Evolutionary conservation across 768 basidiomycete species (phyloP), one percentile per base, ranked within the genome.

Genomic region (Tricholoma saponaceum): DNA sequence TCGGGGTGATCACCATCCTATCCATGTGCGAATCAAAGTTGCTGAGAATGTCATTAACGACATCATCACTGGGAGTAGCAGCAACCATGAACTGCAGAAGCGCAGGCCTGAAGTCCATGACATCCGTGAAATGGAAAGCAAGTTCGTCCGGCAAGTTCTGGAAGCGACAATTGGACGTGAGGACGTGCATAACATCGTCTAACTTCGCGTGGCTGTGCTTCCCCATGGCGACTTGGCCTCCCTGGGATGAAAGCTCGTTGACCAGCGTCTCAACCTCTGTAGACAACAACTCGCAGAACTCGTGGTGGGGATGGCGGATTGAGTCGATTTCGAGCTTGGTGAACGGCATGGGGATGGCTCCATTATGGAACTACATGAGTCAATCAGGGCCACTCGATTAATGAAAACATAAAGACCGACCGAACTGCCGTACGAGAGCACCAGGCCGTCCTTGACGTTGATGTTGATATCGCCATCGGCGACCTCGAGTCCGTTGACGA

Each of bases 391-490:
- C 28, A 30, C 9, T 10, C 22, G n/a, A 25, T 7, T 23, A 5
- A 16, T 8, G n/a, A 14, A 41, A 20, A 20, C 14, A 37, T 16
- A 23, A 6, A 2, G 26, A 62, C 87, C 59, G 64, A 92, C 91
- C 61, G 92, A 95, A 68, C 88, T 89, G 46, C 95, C 95, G 64
- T 87, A 92, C 0, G 92, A 95, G 49, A 98, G 67, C 18, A 98
- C 82, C 63, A 81, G 74, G 44, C 92, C 94, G 55, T 90, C 82
- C 72, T 87, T 87, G 71, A 98, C 78, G 76, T 98, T 97, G 67
- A 99, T 74, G 70, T 98, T 98, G 76, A 97, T 83, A 72, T 97
- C 89, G 26, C 90, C 92, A 65, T 97, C 92, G 10, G 82, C 80
- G 14, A 99, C 92, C 67, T 96, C 92, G 46, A 96, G 75, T 13